Conservation (phyloP, 495 filamentous ascomycete genomes). For the Aspergillus leporis region DNA sequence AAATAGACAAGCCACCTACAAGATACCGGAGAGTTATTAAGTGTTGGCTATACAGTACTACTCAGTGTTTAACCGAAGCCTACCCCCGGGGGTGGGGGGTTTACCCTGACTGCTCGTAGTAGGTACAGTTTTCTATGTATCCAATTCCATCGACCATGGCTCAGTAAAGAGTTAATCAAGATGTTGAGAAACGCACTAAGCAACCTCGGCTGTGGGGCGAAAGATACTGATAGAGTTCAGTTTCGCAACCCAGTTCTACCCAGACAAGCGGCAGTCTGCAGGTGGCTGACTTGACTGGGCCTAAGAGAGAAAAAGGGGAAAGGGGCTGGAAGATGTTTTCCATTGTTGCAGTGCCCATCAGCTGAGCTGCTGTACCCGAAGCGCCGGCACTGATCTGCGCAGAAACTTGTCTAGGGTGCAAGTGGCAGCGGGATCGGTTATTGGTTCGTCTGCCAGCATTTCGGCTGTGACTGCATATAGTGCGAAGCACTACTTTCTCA, state of each 20-base stretch:
- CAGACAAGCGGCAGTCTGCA: constrained; percentile 4
- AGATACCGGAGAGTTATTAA: background rate
- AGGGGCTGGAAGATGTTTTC: background rate
- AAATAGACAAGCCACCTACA: background rate
- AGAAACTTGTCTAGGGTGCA: constrained; percentile 1
- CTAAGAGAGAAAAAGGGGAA: constrained; percentile 2
- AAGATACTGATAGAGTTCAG: constrained; percentile 10
- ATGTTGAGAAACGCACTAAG: constrained; percentile 10
- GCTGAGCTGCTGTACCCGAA: background rate
- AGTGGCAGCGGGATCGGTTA: background rate
- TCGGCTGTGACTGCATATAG: background rate
- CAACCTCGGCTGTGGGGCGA: constrained; percentile 4
- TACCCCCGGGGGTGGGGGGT: background rate
- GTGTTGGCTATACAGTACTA: background rate
- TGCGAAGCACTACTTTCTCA: background rate
- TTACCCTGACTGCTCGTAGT: background rate
- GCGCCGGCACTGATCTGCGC: constrained; percentile 2
- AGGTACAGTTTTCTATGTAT: constrained; percentile 7
- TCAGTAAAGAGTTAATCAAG: background rate
- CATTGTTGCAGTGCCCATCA: background rate
- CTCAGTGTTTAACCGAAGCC: background rate
- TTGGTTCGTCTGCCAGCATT: background rate
- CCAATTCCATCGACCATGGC: constrained; percentile 2
- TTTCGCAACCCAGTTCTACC: constrained; percentile 3
- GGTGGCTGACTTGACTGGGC: constrained; percentile 5